Conservation (phyloP, 2,329 filamentous ascomycete genomes). For the Cytospora piceae region DNA sequence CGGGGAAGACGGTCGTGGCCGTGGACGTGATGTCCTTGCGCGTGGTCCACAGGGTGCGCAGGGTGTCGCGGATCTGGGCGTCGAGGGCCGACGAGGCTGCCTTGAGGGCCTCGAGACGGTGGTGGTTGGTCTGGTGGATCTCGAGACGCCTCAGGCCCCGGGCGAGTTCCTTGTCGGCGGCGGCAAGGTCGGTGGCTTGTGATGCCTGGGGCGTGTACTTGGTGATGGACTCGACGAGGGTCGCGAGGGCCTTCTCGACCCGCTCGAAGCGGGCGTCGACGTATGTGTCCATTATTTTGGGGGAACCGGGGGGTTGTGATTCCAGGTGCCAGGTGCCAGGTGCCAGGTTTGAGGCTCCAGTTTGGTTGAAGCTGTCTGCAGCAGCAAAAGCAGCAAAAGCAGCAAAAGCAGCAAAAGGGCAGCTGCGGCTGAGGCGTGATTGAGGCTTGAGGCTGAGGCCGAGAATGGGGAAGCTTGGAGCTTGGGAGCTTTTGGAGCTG, state of each 20-base stretch:
- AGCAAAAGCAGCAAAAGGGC: background rate
- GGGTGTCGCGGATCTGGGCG: slow-evolving; percentile 70
- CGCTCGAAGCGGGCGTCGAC: slow-evolving; percentile 67
- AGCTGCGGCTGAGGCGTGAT: slow-evolving; percentile 1
- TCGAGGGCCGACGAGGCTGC: slow-evolving; percentile 68
- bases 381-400: background rate
- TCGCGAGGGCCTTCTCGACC: slow-evolving; percentile 68
- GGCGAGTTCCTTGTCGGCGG: slow-evolving; percentile 70
- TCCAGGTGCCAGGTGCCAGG: background rate
- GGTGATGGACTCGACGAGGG: slow-evolving; percentile 76
- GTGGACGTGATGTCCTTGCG: slow-evolving; percentile 73
- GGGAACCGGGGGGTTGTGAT: background rate
- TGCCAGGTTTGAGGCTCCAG: no score
- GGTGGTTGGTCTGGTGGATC: slow-evolving; percentile 74
- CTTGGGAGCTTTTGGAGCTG: background rate
- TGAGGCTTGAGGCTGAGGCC: background rate
- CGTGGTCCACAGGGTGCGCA: slow-evolving; percentile 70
- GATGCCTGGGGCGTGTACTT: slow-evolving; percentile 77
- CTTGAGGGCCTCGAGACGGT: slow-evolving; percentile 70
- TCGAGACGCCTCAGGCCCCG: slow-evolving; percentile 66
- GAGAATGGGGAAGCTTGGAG: slow-evolving; percentile 4
- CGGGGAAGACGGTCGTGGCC: slow-evolving; percentile 59
- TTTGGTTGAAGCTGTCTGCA: background rate
- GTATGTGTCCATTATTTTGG: slow-evolving; percentile 59
- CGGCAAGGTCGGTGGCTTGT: slow-evolving; percentile 69